A percentile compares a stretch with the other conserved stretches of the same genome.
phyloP scores from a whole-genome alignment of 352 stramenopile species.

The Aphanomyces euteiches region DNA sequence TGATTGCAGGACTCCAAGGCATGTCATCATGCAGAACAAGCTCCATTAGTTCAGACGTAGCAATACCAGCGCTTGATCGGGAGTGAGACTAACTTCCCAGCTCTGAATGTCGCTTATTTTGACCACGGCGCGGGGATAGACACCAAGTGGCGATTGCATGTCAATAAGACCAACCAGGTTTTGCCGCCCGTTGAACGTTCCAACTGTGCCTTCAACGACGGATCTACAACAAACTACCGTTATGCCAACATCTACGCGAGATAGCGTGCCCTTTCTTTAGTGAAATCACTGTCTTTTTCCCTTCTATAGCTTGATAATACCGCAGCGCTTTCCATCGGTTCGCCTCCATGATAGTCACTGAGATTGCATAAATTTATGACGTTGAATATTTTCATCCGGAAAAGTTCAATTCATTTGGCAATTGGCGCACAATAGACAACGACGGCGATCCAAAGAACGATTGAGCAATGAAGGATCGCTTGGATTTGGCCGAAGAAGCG shows the following conservation, averaged over 20 bases:
- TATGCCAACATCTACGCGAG: background rate
- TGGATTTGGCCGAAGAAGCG: constrained; percentile 11
- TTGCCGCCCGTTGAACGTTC: constrained; percentile 51
- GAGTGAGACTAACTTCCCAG: constrained; percentile 35
- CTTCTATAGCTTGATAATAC: constrained; percentile 12
- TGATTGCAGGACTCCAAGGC: background rate
- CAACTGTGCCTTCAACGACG: constrained; percentile 16
- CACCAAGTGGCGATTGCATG: constrained; percentile 60
- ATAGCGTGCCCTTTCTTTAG: constrained; percentile 11
- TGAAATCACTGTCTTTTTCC: background rate
- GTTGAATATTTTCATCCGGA: background rate
- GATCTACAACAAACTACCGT: background rate
- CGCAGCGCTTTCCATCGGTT: constrained; percentile 18
- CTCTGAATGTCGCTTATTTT: constrained; percentile 52
- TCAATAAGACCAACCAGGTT: constrained; percentile 56
- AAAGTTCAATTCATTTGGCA: background rate
- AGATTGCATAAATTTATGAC: background rate
- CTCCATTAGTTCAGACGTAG: background rate
- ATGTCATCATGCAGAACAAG: background rate
- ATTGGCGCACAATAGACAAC: background rate
- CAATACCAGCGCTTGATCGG: background rate
- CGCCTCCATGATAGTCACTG: background rate
- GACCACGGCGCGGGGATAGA: constrained; percentile 57
- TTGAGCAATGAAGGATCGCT: background rate
- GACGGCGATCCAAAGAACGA: background rate